Percentiles rank a stretch among this genome's conserved stretches.
These are phyloP conservation scores for Candida xiaguanensis DNA, from an alignment of 805 yeast genomes.

Conservation along the genomic window DNA sequence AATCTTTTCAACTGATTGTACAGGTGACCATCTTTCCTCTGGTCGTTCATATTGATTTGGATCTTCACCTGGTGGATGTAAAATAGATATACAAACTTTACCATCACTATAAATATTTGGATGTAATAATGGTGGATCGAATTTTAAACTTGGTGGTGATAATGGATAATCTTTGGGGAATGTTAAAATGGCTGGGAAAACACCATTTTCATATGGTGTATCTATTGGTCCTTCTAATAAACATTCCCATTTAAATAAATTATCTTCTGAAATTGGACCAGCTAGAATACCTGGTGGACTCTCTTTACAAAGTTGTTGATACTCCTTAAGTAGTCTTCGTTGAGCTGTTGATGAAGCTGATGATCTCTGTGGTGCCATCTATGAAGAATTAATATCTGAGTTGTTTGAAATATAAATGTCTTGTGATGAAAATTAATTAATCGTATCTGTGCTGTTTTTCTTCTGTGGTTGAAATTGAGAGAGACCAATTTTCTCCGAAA, in stretches of 20 bases:
- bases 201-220: conserved; percentile 83
- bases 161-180: conserved; percentile 82
- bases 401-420: background rate
- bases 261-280: conserved; percentile 76
- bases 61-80: conserved; percentile 96
- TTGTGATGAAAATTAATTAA: background rate
- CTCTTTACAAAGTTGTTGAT: conserved; percentile 78
- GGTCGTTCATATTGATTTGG: conserved; percentile 94
- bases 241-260: conserved; percentile 81
- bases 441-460: background rate
- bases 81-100: conserved; percentile 89
- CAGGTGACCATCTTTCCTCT: conserved; percentile 97
- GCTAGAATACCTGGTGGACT: conserved; percentile 96
- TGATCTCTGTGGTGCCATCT: conserved; percentile 17
- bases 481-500: background rate
- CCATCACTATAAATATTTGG: conserved; percentile 95
- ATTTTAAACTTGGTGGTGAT: conserved; percentile 72
- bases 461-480: background rate
- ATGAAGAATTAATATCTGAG: background rate
- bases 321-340: conserved; percentile 80
- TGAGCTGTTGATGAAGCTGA: conserved; percentile 59
- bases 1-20: conserved; percentile 96
- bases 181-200: conserved; percentile 69
- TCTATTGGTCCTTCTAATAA: conserved; percentile 78
- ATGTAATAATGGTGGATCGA: conserved; percentile 80